phyloP scores from a whole-genome alignment of 2,329 filamentous ascomycete genomes.

The Scytalidium sp. region DNA sequence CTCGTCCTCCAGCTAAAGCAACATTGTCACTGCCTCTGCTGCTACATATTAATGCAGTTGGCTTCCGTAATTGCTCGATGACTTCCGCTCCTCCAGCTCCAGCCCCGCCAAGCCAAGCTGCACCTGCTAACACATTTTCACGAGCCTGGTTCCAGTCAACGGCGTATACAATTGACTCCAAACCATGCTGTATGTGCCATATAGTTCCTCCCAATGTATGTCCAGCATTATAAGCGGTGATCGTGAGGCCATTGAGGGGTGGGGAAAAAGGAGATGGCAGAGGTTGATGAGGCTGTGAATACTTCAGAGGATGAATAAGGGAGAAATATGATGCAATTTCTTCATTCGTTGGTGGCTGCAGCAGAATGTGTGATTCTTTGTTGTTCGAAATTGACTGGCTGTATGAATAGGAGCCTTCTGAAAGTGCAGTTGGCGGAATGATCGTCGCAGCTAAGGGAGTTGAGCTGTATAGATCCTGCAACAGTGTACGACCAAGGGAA shows the following conservation, averaged over 20 bases:
- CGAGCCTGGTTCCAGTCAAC: constrained; percentile 98
- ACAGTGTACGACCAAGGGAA: constrained; percentile 82
- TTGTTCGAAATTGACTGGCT: constrained; percentile 46
- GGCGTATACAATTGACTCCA: constrained; percentile 96
- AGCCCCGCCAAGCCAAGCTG: constrained; percentile 85
- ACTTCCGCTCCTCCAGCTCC: constrained; percentile 82
- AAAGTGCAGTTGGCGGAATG: constrained; percentile 70
- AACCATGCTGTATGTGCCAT: constrained; percentile 96
- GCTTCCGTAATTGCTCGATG: constrained; percentile 88
- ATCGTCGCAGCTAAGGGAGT: constrained; percentile 84
- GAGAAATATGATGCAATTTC: constrained; percentile 94
- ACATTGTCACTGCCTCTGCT: constrained; percentile 73
- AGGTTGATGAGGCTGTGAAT: constrained; percentile 93
- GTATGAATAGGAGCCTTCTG: constrained; percentile 57
- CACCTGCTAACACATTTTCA: constrained; percentile 90
- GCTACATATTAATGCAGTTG: constrained; percentile 91
- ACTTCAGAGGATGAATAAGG: constrained; percentile 87
- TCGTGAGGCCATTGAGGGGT: constrained; percentile 83
- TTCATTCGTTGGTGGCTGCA: constrained; percentile 72
- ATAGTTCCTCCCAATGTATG: constrained; percentile 96
- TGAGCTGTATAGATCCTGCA: constrained; percentile 90
- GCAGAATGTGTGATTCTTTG: constrained; percentile 50
- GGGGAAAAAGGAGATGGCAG: constrained; percentile 83
- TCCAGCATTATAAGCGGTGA: constrained; percentile 95
- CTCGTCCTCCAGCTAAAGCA: constrained; percentile 68